Base-by-base conservation (phyloP, 2,329 filamentous ascomycete genomes). In the Alternaria sp. region DNA sequence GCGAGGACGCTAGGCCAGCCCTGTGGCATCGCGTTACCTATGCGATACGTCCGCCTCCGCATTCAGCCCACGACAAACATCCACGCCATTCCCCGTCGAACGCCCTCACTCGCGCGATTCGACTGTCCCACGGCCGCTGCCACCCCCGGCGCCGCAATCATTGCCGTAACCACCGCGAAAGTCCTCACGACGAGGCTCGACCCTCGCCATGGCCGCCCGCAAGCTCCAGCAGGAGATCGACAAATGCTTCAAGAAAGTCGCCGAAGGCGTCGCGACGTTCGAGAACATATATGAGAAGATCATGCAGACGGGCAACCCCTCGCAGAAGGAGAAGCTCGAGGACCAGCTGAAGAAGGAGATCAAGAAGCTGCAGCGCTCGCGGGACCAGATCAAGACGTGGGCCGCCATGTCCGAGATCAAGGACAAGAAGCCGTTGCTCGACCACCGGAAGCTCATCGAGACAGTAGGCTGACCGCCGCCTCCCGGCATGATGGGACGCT, bases 361-460 rank as follows among this genome's bases (percentile, higher is more conserved):
- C 88, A 99, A 99, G 90, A 99, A 99, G 87, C 89, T 99, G 61
- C 96, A 99, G 83, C 89, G 96, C 75, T 90, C 96, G 81, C 91
- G 96, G 77, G 96, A 99, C 81, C 96, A 98, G 85, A 98, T 99
- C 86, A 99, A 99, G 86, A 96, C 95, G 87, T 99, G 96, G 96
- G 94, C 95, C 4, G 92, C 93, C 61, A 94, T 93, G 83, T 97
- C 97, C 85, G 96, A 99, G 80, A 97, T 99, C 88, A 99, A 99
- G 86, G 96, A 99, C 86, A 99, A 99, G 86, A 91, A 92, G 80
- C 95, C 95, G 74, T 83, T 99, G 79, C 84, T 97, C 77, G 96
- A 99, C 77, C 90, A 99, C 82, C 89, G 96, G 80, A 96, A 94
- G 84, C 87, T 96, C 80, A 99, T 99, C 82, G 96, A 99, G 87